phyloP scores from a whole-genome alignment of 176 grass and related monocot species.

The Hsuehochloa calcarea region DNA sequence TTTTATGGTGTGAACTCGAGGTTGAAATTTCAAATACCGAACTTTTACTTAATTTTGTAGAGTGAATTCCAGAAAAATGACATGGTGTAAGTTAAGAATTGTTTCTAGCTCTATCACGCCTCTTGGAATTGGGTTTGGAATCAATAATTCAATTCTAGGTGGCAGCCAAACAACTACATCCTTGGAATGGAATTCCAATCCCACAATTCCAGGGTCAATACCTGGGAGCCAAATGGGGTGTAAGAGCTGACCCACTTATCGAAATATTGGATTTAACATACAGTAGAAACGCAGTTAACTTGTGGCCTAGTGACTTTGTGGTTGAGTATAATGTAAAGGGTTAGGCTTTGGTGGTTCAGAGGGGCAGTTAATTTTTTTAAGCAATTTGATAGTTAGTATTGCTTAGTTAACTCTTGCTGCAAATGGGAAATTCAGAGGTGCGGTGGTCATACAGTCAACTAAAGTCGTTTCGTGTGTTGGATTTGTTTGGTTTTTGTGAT shows the following conservation, averaged over 20 bases:
- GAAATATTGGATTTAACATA: background rate
- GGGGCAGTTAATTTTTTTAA: background rate
- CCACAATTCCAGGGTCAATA: no score
- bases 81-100: no score
- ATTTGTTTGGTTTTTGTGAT: background rate
- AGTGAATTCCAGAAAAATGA: no score
- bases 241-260: background rate
- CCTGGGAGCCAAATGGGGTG: no score
- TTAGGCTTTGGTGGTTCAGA: background rate
- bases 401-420: background rate
- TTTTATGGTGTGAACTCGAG: no score
- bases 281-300: background rate
- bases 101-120: no score
- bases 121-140: no score
- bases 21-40: no score
- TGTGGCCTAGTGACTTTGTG: background rate
- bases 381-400: background rate
- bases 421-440: background rate
- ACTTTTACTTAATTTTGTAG: no score
- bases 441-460: background rate
- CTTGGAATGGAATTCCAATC: no score
- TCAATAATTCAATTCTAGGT: no score
- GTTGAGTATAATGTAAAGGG: background rate
- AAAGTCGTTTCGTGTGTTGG: background rate
- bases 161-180: no score